Evolutionary conservation across 2,329 filamentous ascomycete species (phyloP), one percentile per base, ranked within the genome.

Genomic region (Magnaporthiopsis rhizophila): DNA sequence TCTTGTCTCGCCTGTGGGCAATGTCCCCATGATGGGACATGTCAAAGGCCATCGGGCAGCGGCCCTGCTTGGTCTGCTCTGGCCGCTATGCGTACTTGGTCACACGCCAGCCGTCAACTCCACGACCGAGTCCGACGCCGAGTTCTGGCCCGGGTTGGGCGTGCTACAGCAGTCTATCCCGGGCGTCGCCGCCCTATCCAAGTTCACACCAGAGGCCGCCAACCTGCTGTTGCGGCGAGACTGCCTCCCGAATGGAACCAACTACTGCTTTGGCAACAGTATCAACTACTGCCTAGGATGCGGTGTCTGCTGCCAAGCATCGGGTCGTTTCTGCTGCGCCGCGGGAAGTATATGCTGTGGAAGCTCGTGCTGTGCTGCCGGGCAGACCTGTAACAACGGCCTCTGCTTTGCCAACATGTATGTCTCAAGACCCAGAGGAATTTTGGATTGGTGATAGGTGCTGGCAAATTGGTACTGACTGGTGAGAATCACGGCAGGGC

Each of bases 231-330:
- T 65, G n/a, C 67, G 62, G 56, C 66, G 71, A 28, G 71, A 71
- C 61, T 74, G 73, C 53, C 66, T 72, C n/a, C 60, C 71, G 32
- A 74, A 74, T 64, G 73, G 72, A 13, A 72, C 72, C 63, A 74
- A 72, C 65, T 74, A 70, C 64, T 74, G 73, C 70, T 74, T 74
- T 63, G 67, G 67, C 61, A 67, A 72, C 65, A 66, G 62, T 57
- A 66, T 63, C 62, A 69, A 69, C 66, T 74, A 66, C 66, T 74
- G 73, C 59, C 61, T 69, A 1, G 65, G 65, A 24, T 74, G 73
- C 45, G 72, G 72, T 13, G 70, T 68, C 4, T 74, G 73, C 65
- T 74, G 73, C 62, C 53, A 36, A 1, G 64, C 67, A 8, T 65
- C 69, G 1, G 62, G 65, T 62, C 65, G 66, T 36, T 70, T 67